Evolutionary conservation across 192 early-diverging fungal species (phyloP).

Genomic region (Coemansia sp.): DNA sequence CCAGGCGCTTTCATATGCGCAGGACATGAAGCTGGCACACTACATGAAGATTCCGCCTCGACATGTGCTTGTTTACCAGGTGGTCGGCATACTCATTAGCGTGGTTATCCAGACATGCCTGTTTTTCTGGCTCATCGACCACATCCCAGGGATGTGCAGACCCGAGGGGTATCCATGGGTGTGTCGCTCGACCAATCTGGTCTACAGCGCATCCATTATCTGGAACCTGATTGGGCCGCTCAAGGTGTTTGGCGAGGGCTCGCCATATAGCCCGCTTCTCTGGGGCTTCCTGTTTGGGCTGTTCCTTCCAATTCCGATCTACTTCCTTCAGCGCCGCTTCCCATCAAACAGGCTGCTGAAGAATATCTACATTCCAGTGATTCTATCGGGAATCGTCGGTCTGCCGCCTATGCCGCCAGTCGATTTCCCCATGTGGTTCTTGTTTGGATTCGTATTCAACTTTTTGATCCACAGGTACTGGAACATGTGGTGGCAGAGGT

Average conservation of each 20-base stretch:
- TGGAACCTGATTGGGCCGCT: conserved; percentile 77
- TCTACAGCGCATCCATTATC: conserved; percentile 71
- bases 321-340: conserved; percentile 58
- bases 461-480: conserved; percentile 63
- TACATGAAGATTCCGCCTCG: conserved; percentile 84
- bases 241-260: conserved; percentile 65
- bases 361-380: conserved; percentile 68
- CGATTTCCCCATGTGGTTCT: conserved; percentile 53
- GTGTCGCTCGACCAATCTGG: conserved; percentile 57
- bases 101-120: conserved; percentile 65
- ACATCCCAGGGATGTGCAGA: conserved; percentile 58
- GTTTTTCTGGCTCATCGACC: conserved; percentile 62
- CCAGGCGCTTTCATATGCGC: conserved; percentile 70
- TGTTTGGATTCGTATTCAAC: conserved; percentile 68
- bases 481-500: conserved; percentile 64
- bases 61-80: conserved; percentile 73
- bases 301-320: conserved; percentile 70
- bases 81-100: conserved; percentile 65
- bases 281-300: conserved; percentile 66
- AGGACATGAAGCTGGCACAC: conserved; percentile 73
- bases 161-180: conserved; percentile 64
- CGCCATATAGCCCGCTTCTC: conserved; percentile 54
- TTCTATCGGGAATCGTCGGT: conserved; percentile 60
- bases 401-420: conserved; percentile 62
- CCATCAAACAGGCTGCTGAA: conserved; percentile 65